Evolutionary conservation across 1,139 yeast genomes (phyloP), one percentile per base, ranked within the genome.

Genomic region (Geotrichum cucujoidarum): DNA sequence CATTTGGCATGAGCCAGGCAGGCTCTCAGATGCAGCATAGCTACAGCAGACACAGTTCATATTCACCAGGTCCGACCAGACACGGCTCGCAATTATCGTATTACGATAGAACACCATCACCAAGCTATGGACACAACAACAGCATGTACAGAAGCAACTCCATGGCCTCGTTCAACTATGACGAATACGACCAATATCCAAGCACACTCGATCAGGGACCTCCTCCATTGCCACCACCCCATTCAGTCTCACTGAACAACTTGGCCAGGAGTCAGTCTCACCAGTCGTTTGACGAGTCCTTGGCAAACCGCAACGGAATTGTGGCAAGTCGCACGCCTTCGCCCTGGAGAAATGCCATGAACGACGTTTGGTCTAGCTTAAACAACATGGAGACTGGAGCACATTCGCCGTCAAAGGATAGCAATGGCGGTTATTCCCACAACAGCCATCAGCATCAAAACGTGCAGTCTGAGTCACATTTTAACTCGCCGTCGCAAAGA

Each of bases 271-370:
- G 18, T 27, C 18, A 41, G 17, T 33, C 45, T 21, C 7, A 74
- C 80, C 7, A 80, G 82, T 1, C 82, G 82, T 0, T 79, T 78
- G 1, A 80, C 80, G 27, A 24, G 10, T 2, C 75, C 66, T 32
- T 43, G 66, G 36, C 14, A 14, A 29, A 36, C 21, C 31, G 31
- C 14, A 43, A 29, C 16, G 41, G 42, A 18, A 33, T 40, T 20
- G 14, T 40, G 2, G 31, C 43, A 6, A 21, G 31, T 8, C 74
- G 81, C 4, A 80, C 83, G 0, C 81, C 82, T 0, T 79, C 79
- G 1, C 81, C 81, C 1, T 74, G 65, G 36, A 45, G 66, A 36
- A 55, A 56, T 35, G 70, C 69, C 3, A 62, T 66, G 65, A 65
- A 64, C 40, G 67, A 64, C 43, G 68, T 66, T 10, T 49, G 64